These are phyloP conservation scores for Rehmannia glutinosa DNA, from an alignment of 257 asterid species.

Conservation along the genomic window DNA sequence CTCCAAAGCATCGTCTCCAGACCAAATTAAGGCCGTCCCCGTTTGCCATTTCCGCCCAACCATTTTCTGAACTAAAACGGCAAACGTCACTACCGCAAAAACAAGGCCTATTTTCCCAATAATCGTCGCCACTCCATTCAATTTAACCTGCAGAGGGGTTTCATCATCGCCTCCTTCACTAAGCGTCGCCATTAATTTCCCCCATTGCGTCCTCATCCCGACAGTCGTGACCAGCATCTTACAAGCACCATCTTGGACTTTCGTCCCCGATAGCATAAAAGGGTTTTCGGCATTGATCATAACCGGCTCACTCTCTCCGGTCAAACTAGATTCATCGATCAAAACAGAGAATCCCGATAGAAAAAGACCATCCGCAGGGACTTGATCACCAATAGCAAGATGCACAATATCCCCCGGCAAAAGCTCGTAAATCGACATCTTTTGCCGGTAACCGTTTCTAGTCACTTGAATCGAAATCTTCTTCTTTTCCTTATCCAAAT, in stretches of 20 bases:
- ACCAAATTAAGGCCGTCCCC: conserved; percentile 52
- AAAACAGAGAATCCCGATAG: conserved; percentile 73
- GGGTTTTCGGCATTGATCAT: conserved; percentile 57
- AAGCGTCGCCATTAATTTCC: conserved; percentile 78
- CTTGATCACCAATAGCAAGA: conserved; percentile 85
- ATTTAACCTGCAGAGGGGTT: conserved; percentile 80
- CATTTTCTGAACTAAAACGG: conserved; percentile 68
- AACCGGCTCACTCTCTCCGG: conserved; percentile 90
- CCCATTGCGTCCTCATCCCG: conserved; percentile 97
- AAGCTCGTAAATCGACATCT: conserved; percentile 72
- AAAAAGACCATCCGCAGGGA: conserved; percentile 85
- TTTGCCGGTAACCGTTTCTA: conserved; percentile 71
- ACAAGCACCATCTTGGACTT: conserved; percentile 91
- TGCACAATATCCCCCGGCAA: conserved; percentile 83
- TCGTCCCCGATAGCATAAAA: conserved; percentile 80
- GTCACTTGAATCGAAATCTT: conserved; percentile 80
- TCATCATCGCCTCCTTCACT: conserved; percentile 95
- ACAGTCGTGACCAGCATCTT: conserved; percentile 85
- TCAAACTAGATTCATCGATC: conserved; percentile 79
- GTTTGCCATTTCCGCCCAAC: conserved; percentile 43
- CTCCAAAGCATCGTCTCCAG: conserved; percentile 72
- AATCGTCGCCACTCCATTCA: conserved; percentile 88
- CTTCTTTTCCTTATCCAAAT: conserved; percentile 83
- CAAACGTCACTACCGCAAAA: conserved; percentile 78
- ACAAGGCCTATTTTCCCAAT: conserved; percentile 84